Percentiles rank a stretch among this genome's conserved stretches.
phyloP scores from a whole-genome alignment of 2,329 filamentous ascomycete species.

The Sporothrix schenckii region DNA sequence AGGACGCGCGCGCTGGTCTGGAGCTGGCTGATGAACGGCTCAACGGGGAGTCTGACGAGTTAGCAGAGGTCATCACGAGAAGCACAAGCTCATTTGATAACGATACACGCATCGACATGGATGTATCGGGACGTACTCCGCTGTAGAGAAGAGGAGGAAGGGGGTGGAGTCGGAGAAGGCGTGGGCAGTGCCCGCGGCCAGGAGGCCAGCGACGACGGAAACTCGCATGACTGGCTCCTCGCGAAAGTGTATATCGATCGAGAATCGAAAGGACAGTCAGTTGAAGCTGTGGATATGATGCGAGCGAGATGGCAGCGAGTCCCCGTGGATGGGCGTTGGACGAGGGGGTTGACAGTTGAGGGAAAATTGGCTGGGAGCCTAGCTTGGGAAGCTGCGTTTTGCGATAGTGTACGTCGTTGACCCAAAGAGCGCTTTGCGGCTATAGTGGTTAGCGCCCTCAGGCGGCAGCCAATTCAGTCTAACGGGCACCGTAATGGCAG shows the following conservation, averaged over 20 bases:
- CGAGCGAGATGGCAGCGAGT: constrained; percentile 11
- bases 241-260: constrained; percentile 5
- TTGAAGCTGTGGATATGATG: not conserved
- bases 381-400: constrained; percentile 14
- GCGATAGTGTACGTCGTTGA: not conserved
- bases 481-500: no score
- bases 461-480: no score
- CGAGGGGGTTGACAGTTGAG: constrained; percentile 23
- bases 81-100: not conserved
- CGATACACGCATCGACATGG: not conserved
- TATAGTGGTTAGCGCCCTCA: not conserved
- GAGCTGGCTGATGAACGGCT: constrained; percentile 48
- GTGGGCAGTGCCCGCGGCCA: constrained; percentile 61
- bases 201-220: constrained; percentile 53
- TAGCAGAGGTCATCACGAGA: constrained; percentile 36
- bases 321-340: not conserved
- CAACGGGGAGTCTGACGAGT: constrained; percentile 42
- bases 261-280: not conserved
- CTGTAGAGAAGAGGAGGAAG: constrained; percentile 84
- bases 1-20: constrained; percentile 54
- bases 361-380: constrained; percentile 28
- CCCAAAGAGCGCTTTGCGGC: not conserved
- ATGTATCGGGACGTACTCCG: constrained; percentile 63
- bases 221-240: constrained; percentile 54
- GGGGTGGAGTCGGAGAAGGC: constrained; percentile 88